Evolutionary conservation across 176 grass and related monocot genomes (phyloP), one percentile per base, ranked within the genome.

Genomic region (Thinopyrum elongatum): DNA sequence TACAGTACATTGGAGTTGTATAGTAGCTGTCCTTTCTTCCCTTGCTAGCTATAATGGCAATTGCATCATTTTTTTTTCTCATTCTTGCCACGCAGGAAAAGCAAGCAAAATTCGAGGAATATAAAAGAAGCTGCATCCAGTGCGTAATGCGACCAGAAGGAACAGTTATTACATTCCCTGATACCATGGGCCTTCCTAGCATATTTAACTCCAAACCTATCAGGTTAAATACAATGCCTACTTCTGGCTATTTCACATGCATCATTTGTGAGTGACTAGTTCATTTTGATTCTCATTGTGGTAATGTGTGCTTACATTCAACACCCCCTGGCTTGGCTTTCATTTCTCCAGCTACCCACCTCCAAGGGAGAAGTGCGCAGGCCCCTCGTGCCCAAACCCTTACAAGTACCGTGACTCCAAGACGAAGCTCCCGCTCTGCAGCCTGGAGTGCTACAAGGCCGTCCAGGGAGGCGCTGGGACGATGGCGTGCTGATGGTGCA

Each of bases 371-470:
- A 99, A 94, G 82, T 99, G 97, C 13, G 97, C 94, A 27, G 97
- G 85, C 11, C 97, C 97, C 10, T 86, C 33, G 0, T 99, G 97
- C 87, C 74, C 90, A 87, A 99, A 96, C 36, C 82, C 92, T 4
- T 99, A 99, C 94, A 99, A 96, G 83, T 99, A 99, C 70, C 90
- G 94, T 0, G 94, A 99, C 67, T 94, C 97, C 28, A 94, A 99
- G 87, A 91, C 97, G 8, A 96, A 90, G 44, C 84, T 99, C 65
- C 97, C 97, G 0, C 85, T 99, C 23, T 99, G 97, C 87, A 99
- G 97, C 84, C 80, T 99, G 74, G 79, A 78, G 30, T 99, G 94
- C 86, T 99, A 96, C 79, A 99, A 84, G 84, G 97, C 90, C 73
- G 91, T 99, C 30, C 88, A 94, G 80, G 88, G 78, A 79, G 88